Evolutionary conservation across 768 basidiomycete genomes (phyloP), one percentile per base, ranked within the genome.

Genomic region (Kockovaella imperatae): DNA sequence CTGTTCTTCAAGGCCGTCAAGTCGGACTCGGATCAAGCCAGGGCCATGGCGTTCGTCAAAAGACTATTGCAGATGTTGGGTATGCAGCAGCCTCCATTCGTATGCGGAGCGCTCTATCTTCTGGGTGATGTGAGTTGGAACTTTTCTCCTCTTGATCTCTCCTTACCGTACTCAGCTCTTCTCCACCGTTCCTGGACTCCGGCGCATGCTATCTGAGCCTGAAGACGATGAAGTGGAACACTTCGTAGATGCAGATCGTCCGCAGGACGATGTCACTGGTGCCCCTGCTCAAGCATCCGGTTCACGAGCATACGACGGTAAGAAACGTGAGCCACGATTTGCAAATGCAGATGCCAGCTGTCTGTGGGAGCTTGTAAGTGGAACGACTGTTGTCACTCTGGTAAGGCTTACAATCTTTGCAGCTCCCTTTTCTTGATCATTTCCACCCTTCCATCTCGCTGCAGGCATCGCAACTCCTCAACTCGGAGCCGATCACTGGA

Each of bases 401-500:
- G 7, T 30, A 23, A 23, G 23, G 35, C 30, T 43, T 14, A 47
- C 17, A 5, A 13, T 14, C 3, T 24, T 8, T 2, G 14, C 57
- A 89, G 86, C 79, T 78, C 1, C 87, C 87, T 0, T 79, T 97
- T 25, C 68, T 87, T 1, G 71, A 79, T 52, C 93, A 97, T 69
- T 89, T 83, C 69, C 95, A 99, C 67, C 95, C 93, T 0, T 80
- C 91, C 0, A 75, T 97, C 31, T 80, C 86, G 0, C 79, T 93
- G 1, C 87, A 90, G 59, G 84, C 89, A 0, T 78, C 78, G 5
- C 87, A 95, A 65, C 78, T 99, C 10, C 78, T 96, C 41, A 63
- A 75, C 1, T 78, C 77, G 6, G 76, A 83, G 40, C 83, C 84
- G 0, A 74, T 96, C 10, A 87, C 87, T 0, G 83, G 86, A 8